Evolutionary conservation across 2,329 filamentous ascomycete genomes (phyloP).

Genomic region (Pestalotiopsis sp.): DNA sequence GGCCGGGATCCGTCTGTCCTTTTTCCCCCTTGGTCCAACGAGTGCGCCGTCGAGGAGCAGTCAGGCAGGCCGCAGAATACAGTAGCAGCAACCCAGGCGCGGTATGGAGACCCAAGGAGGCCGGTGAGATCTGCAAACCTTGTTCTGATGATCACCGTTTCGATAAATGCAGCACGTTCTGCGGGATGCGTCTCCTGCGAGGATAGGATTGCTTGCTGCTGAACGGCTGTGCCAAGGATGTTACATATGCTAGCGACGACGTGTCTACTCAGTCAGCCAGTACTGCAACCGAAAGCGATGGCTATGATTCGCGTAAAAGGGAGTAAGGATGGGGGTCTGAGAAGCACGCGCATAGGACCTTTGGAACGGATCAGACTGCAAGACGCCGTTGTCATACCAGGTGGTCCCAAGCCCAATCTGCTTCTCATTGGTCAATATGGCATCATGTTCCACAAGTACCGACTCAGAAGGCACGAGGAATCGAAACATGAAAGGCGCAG

Average conservation of each 20-base stretch:
- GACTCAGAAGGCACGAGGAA: background rate
- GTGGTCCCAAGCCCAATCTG: background rate
- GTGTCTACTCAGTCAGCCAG: background rate
- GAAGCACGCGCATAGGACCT: background rate
- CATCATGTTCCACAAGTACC: background rate
- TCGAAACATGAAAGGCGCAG: no score
- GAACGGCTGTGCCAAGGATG: background rate
- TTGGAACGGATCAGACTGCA: background rate
- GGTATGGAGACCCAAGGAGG: no score
- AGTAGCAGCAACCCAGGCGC: no score
- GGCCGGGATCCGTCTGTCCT: conserved; percentile 9
- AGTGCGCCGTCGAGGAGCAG: background rate
- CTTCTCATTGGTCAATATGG: background rate
- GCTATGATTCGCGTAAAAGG: background rate
- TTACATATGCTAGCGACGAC: background rate
- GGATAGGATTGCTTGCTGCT: background rate
- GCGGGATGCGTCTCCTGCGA: no score
- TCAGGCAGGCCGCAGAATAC: no score
- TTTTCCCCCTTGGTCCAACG: background rate
- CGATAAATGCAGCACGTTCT: no score
- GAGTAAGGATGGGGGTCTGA: background rate
- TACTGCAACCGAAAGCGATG: background rate
- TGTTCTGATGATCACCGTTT: background rate
- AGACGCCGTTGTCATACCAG: background rate
- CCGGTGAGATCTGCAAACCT: background rate